Evolutionary conservation across 495 filamentous ascomycete species (phyloP).

Genomic region (Xylaria cubensis): DNA sequence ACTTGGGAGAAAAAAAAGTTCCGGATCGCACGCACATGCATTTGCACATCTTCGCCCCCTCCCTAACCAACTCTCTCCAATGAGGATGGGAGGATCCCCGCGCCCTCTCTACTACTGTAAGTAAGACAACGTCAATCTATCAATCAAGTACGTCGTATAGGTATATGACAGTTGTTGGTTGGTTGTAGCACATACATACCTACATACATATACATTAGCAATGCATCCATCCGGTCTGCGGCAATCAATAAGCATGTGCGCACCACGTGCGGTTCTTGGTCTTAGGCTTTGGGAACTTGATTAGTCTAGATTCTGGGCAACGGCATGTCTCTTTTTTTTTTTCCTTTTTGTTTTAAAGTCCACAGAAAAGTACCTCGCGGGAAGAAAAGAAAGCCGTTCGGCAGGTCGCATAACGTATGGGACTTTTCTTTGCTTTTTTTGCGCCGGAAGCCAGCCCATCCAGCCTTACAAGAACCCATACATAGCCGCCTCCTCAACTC

Average conservation of each 20-base stretch:
- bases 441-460: not conserved
- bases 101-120: not conserved
- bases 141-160: not conserved
- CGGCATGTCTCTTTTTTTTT: not conserved
- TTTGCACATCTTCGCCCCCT: not conserved
- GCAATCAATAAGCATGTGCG: constrained; percentile 6
- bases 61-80: not conserved
- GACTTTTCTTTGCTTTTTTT: not conserved
- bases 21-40: not conserved
- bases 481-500: not conserved
- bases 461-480: constrained; percentile 17
- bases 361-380: not conserved
- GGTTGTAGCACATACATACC: not conserved
- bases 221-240: not conserved
- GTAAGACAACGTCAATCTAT: not conserved
- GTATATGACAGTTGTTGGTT: not conserved
- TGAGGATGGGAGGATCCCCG: not conserved
- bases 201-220: not conserved
- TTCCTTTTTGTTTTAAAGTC: not conserved
- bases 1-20: not conserved
- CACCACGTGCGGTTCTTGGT: constrained; percentile 16
- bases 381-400: not conserved
- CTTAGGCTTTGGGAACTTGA: not conserved
- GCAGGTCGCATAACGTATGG: not conserved
- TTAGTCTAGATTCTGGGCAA: not conserved